phyloP scores from a whole-genome alignment of 352 stramenopile species.

The Phytophthora chlamydospora region DNA sequence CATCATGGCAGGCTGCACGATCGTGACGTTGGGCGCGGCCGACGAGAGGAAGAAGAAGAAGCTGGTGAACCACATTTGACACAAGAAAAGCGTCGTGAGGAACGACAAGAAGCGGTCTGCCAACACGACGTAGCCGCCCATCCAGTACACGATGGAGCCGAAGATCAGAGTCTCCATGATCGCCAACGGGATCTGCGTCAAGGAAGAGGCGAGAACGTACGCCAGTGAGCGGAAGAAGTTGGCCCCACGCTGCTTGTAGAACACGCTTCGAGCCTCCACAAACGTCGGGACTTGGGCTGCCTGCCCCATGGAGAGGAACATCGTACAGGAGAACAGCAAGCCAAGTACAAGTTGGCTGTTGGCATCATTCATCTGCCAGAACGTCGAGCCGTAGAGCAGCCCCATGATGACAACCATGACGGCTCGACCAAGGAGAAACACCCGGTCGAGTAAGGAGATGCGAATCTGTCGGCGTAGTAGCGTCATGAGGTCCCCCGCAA shows the following conservation, averaged over 20 bases:
- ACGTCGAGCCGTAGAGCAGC: slow-evolving; percentile 59
- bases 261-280: slow-evolving; percentile 67
- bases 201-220: slow-evolving; percentile 63
- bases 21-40: slow-evolving; percentile 39
- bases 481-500: slow-evolving; percentile 36
- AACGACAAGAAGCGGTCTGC: slow-evolving; percentile 52
- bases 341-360: slow-evolving; percentile 68
- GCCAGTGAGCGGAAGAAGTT: slow-evolving; percentile 85
- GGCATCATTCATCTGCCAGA: slow-evolving; percentile 52
- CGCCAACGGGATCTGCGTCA: slow-evolving; percentile 49
- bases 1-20: slow-evolving; percentile 56
- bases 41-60: slow-evolving; percentile 69
- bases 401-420: slow-evolving; percentile 63
- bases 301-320: slow-evolving; percentile 81
- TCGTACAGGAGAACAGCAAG: slow-evolving; percentile 82
- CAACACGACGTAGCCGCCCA: slow-evolving; percentile 67
- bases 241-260: slow-evolving; percentile 86
- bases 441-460: slow-evolving; percentile 55
- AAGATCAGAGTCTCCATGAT: slow-evolving; percentile 77
- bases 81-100: slow-evolving; percentile 54
- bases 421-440: slow-evolving; percentile 40
- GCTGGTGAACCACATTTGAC: slow-evolving; percentile 60
- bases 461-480: slow-evolving; percentile 59
- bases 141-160: slow-evolving; percentile 85
- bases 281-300: slow-evolving; percentile 78